Conservation (phyloP, 1,139 yeast species). For the Nakaseomyces delphensis region DNA sequence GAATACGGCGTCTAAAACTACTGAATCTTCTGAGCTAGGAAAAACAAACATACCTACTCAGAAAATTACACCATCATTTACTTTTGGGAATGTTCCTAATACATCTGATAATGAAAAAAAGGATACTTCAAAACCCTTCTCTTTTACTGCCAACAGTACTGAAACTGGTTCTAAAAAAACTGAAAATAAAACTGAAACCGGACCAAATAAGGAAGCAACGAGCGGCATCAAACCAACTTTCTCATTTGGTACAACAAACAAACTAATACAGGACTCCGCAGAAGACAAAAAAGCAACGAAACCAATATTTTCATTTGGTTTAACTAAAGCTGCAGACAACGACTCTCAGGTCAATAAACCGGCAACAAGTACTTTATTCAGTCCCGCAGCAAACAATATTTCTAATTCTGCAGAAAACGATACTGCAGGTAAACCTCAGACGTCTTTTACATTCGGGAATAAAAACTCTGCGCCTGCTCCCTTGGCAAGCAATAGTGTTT, state of each 20-base stretch:
- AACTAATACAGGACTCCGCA: not conserved
- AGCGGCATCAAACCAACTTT: slow-evolving; percentile 2
- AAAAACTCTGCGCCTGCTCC: slow-evolving; percentile 1
- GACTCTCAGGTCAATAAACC: not conserved
- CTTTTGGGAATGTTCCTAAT: slow-evolving; percentile 7
- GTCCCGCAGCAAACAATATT: slow-evolving; percentile 6
- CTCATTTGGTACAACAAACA: slow-evolving; percentile 1
- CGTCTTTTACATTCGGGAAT: not conserved
- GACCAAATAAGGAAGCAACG: not conserved
- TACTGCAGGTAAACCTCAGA: not conserved
- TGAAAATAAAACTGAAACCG: not conserved
- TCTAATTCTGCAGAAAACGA: not conserved
- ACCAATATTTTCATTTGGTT: slow-evolving; percentile 11
- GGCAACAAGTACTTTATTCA: not conserved
- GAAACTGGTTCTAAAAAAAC: not conserved
- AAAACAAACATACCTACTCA: not conserved
- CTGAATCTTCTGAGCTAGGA: slow-evolving; percentile 2
- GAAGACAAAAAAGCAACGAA: not conserved
- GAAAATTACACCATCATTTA: slow-evolving; percentile 10
- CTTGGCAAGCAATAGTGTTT: slow-evolving; percentile 5
- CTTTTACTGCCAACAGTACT: not conserved
- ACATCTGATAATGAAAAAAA: not conserved
- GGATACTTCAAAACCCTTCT: not conserved
- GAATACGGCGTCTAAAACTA: slow-evolving; percentile 5
- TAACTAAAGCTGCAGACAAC: not conserved